phyloP scores from a whole-genome alignment of 2,329 filamentous ascomycete genomes.

The Aciculosporium take region DNA sequence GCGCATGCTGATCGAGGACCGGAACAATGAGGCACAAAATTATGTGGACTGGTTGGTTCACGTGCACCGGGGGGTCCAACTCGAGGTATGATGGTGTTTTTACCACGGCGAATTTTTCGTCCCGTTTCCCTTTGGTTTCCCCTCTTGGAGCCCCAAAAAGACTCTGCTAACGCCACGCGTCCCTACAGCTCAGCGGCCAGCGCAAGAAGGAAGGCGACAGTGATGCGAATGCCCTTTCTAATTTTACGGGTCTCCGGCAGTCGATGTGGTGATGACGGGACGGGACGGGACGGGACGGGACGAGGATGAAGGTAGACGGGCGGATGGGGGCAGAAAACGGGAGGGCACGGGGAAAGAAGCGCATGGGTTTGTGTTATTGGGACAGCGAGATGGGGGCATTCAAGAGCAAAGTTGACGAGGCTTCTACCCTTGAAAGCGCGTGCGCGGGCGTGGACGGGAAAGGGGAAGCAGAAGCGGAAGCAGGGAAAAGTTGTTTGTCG shows the following conservation, averaged over 20 bases:
- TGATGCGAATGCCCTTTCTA: constrained; percentile 32
- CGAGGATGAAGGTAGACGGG: too few species aligned
- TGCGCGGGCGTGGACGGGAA: too few species aligned
- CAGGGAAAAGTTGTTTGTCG: too few species aligned
- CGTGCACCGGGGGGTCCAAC: constrained; percentile 80
- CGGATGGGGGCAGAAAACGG: too few species aligned
- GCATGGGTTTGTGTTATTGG: too few species aligned
- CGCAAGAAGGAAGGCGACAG: constrained; percentile 53
- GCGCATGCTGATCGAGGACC: constrained; percentile 75
- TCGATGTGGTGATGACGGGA: constrained; percentile 5
- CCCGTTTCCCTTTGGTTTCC: background rate
- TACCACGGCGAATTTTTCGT: background rate
- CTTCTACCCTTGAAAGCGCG: too few species aligned
- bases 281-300: background rate
- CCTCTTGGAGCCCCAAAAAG: background rate
- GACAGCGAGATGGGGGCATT: too few species aligned
- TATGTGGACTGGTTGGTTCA: constrained; percentile 98
- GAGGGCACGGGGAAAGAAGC: too few species aligned
- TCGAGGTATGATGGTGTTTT: constrained; percentile 48
- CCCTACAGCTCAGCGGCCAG: constrained; percentile 47
- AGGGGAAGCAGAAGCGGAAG: too few species aligned
- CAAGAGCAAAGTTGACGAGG: too few species aligned
- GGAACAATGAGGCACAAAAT: constrained; percentile 94
- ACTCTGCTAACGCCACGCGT: constrained; percentile 7
- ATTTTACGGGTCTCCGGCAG: constrained; percentile 37